A percentile compares a stretch with the other conserved stretches of the same genome.
These are phyloP conservation scores for Solanum clarkiae DNA, from an alignment of 257 asterid species.

Conservation along the genomic window DNA sequence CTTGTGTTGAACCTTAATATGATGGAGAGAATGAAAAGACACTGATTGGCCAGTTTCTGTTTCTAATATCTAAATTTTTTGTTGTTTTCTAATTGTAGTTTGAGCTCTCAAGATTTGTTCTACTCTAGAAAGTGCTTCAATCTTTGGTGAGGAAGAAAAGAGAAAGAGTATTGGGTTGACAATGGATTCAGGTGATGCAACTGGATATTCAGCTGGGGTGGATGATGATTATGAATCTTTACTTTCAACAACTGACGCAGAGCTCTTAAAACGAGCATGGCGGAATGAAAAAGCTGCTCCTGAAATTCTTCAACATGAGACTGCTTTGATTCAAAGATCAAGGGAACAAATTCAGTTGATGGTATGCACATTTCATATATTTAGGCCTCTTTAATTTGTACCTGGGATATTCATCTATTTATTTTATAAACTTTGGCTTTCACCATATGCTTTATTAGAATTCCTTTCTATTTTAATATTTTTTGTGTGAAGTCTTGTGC, in stretches of 20 bases:
- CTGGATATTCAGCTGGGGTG: constrained; percentile 13
- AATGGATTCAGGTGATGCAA: constrained; percentile 46
- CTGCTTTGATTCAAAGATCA: constrained; percentile 53
- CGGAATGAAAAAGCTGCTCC: constrained; percentile 95
- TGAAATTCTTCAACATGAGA: constrained; percentile 60
- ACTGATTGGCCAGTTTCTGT: not conserved
- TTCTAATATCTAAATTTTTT: not conserved
- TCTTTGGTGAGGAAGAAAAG: not conserved
- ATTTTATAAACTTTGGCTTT: not conserved
- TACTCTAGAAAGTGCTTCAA: not conserved
- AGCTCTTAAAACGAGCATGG: constrained; percentile 79
- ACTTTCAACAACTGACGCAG: constrained; percentile 60
- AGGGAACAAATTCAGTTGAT: constrained; percentile 56
- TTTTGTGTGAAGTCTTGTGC: not conserved
- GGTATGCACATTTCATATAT: constrained; percentile 22
- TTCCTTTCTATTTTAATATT: not conserved
- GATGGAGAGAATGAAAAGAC: not conserved
- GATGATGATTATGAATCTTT: constrained; percentile 67
- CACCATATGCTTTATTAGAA: not conserved
- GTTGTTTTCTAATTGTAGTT: not conserved
- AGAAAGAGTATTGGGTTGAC: not conserved
- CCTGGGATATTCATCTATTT: not conserved
- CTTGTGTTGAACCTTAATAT: not conserved
- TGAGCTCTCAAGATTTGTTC: not conserved
- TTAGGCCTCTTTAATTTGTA: not conserved